Evolutionary conservation across 805 yeast species (phyloP), one percentile per base, ranked within the genome.

Genomic region (Scheffersomyces stipitis): DNA sequence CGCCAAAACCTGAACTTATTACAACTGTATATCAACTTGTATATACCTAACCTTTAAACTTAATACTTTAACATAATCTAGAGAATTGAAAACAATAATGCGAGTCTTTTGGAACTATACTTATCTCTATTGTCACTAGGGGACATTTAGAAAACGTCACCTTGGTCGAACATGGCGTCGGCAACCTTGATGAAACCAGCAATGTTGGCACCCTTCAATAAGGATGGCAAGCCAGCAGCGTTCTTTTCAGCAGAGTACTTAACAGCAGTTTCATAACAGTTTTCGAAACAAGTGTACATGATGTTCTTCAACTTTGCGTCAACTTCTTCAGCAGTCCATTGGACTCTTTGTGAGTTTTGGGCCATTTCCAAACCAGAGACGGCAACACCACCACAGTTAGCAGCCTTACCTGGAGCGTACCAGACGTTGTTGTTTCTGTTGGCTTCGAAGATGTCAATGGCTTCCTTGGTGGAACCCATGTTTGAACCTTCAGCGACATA

Each of bases 401-500:
- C 91, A 54, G 97, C 97, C 81, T 91, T 91, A 73, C 97, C 98
- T 64, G 97, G 97, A 58, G 96, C 98, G 73, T 90, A 91, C 99
- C 99, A 91, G 70, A 89, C 86, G 34, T 71, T 60, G 51, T 66
- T 60, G 26, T 30, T 49, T 75, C 91, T 81, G 66, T 76, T 80
- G 56, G 84, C 86, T 80, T 91, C 99, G 57, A 90, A 91, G 45
- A 86, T 89, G 52, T 83, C 88, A 53, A 91, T 88, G 53, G 99
- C 99, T 67, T 91, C 98, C 71, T 86, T 84, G 55, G 97, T 90
- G 53, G 96, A 91, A 64, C 99, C 98, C 99, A 91, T 91, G 77
- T 91, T 91, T 62, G 98, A 91, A 65, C 99, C 99, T 80, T 91
- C 99, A 55, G 99, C 98, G 62, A 91, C 82, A 76, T 68, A 90